Evolutionary conservation across 176 grass and related monocot species (phyloP), one percentile per base, ranked within the genome.

Genomic region (Musa acuminata): DNA sequence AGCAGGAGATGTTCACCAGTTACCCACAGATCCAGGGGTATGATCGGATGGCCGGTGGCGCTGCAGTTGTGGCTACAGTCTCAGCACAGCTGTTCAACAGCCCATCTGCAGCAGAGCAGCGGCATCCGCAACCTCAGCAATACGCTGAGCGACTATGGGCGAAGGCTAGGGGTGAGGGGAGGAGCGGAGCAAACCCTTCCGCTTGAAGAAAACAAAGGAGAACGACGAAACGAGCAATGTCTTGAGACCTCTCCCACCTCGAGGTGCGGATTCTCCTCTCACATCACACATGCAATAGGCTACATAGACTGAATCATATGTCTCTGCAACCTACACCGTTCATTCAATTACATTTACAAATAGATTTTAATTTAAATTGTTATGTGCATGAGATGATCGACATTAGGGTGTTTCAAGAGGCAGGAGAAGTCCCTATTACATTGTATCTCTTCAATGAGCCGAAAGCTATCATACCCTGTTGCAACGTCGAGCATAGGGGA

Each of bases 1-100:
- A 84, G 54, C 87, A 84, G 57, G 79, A 88, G 65, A 64, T 80
- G 63, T 11, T 81, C 9, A 76, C 55, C 11, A 76, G 68, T 51
- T 71, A 81, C 75, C 49, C 58, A 16, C 55, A 65, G 62, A 49
- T 67, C 20, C 75, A 77, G 49, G 51, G 50, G 19, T 74, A 51
- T 59, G 53, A 73, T 21, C 75, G 64, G 26, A 8, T 76, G 49
- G 62, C 17, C 23, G 35, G 35, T 43, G 35, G 35, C 35, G 35
- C 35, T 43, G 35, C 35, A 43, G 35, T 43, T 43, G 35, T 43
- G 35, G 8, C 65, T 6, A 1, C 14, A 55, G 22, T 69, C 19
- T 59, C 64, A 19, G 26, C 72, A 11, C 83, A 84, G 52, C 23
- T 35, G 12, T 67, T 79, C 10, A 74, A 81, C 13, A 62, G 43